Evolutionary conservation across 2,329 filamentous ascomycete genomes (phyloP).

Genomic region (Cryphonectria japonica): DNA sequence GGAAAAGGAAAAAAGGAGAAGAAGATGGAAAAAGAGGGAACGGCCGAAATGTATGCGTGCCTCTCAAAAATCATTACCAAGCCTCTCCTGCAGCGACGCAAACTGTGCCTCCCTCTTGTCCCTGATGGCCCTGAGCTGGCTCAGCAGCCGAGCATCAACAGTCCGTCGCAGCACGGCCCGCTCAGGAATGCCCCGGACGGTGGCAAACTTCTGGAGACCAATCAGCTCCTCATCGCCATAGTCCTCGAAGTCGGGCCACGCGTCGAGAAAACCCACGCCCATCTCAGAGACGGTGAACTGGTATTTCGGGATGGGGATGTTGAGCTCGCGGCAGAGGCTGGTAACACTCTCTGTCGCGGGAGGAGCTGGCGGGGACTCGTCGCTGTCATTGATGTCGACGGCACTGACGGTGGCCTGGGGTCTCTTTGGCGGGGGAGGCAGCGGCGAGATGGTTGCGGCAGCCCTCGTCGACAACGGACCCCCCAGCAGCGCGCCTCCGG

Average conservation of each 20-base stretch:
- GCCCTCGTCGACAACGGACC: background rate
- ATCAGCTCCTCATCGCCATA: conserved; percentile 40
- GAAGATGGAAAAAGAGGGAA: background rate
- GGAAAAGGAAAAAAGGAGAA: no score
- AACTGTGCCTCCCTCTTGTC: conserved; percentile 32
- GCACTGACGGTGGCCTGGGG: background rate
- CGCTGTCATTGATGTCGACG: background rate
- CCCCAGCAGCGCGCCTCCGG: background rate
- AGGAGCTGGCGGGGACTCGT: background rate
- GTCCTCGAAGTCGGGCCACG: conserved; percentile 34
- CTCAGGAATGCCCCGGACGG: conserved; percentile 40
- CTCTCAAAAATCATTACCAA: background rate
- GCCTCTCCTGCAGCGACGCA: conserved; percentile 22
- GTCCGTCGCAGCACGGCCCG: conserved; percentile 42
- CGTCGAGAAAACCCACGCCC: conserved; percentile 39
- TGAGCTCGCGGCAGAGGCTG: conserved; percentile 41
- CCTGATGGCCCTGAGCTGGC: conserved; percentile 38
- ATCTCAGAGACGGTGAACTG: conserved; percentile 27
- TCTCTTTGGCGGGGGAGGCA: conserved; percentile 11
- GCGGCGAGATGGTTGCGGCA: conserved; percentile 2
- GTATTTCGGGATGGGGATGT: conserved; percentile 42
- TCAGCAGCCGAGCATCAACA: conserved; percentile 46
- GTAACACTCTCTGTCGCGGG: conserved; percentile 36
- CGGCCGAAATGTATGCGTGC: background rate
- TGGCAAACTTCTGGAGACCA: conserved; percentile 37